phyloP scores from a whole-genome alignment of 169 alveolate species.

The Perkinsus chesapeaki region DNA sequence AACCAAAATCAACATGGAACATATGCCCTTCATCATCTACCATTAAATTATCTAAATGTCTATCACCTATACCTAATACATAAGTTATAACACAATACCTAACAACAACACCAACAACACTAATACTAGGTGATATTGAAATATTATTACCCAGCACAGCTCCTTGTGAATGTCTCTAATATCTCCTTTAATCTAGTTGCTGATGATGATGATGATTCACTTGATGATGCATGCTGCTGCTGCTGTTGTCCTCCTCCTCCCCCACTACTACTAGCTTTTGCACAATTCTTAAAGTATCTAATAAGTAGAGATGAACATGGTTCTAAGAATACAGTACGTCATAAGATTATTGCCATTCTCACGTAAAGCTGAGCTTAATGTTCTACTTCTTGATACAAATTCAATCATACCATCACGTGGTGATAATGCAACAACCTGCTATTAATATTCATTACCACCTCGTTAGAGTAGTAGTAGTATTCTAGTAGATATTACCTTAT shows the following conservation, averaged over 20 bases:
- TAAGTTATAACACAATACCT: conserved; percentile 90
- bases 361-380: background rate
- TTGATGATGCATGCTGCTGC: conserved; percentile 26
- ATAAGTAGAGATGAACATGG: background rate
- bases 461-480: conserved; percentile 25
- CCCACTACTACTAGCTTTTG: conserved; percentile 13
- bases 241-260: too few relatives aligned
- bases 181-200: conserved; percentile 41
- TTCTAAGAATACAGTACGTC: background rate
- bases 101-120: too few relatives aligned
- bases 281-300: background rate
- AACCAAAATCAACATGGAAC: conserved; percentile 98
- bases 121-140: too few relatives aligned
- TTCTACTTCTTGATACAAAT: conserved; percentile 26
- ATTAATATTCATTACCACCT: conserved; percentile 39
- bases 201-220: too few relatives aligned
- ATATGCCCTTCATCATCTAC: conserved; percentile 81
- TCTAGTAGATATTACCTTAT: conserved; percentile 54
- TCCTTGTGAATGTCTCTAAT: conserved; percentile 74
- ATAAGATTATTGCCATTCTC: background rate
- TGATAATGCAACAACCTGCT: conserved; percentile 55
- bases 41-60: conserved; percentile 95
- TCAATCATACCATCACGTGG: conserved; percentile 69
- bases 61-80: conserved; percentile 96
- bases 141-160: conserved; percentile 82